Evolutionary conservation across 805 yeast species (phyloP), one percentile per base, ranked within the genome.

Genomic region (Monosporozyma solicola): DNA sequence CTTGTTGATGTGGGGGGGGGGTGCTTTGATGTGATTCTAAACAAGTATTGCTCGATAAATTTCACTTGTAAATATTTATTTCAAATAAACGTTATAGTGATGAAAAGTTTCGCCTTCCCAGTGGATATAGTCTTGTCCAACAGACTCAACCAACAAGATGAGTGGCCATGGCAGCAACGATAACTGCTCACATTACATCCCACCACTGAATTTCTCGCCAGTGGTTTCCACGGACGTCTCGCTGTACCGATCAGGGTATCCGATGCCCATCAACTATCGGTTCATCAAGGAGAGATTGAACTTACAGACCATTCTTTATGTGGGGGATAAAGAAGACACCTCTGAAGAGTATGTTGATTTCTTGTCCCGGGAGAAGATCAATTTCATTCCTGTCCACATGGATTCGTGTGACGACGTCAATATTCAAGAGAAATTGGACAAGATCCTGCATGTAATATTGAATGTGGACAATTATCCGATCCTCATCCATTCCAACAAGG

Each of bases 191-290:
- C 61, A 62, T 44, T 79, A 75, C 57, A 95, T 91, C 1, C 99
- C 99, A 4, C 99, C 99, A 0, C 75, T 94, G 59, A 91, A 89
- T 68, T 92, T 92, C 62, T 80, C 95, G 0, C 79, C 88, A 24
- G 96, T 94, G 2, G 62, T 68, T 10, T 65, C 71, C 45, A 61
- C 69, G 9, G 96, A 87, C 55, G 90, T 88, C 53, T 83, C 87
- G 6, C 80, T 92, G 11, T 92, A 91, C 67, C 73, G 99, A 20
- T 84, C 95, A 1, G 99, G 99, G 1, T 95, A 91, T 63, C 99
- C 99, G 1, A 87, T 89, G 74, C 86, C 88, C 0, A 78, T 83
- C 57, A 92, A 90, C 70, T 88, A 82, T 62, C 80, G 84, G n/a
- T 94, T 88, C 59, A 74, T 92, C 24, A 77, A 78, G 59, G 69